Base-by-base conservation (phyloP, 2,329 filamentous ascomycete genomes). In the Xylaria sp. region DNA sequence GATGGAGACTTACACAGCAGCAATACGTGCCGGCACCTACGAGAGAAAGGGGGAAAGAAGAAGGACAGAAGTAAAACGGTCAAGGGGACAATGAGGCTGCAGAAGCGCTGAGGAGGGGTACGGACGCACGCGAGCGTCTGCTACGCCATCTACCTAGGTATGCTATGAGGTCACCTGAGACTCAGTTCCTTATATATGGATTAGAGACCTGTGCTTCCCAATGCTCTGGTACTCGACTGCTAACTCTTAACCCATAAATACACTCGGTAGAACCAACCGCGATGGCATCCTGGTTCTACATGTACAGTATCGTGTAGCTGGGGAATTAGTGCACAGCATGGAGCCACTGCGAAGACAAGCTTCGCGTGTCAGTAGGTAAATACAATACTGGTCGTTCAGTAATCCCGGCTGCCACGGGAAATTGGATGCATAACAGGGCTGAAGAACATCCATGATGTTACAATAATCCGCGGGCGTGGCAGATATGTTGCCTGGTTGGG, bases 31-130 rank as follows among this genome's bases (percentile, higher is more conserved):
- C 62, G 49, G 64, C 62, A 66, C 28, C 61, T 31, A 33, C 39
- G 46, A 20, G 33, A 48, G 51, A 18, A 23, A 25, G 52, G 33
- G 43, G 33, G 0, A 55, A 51, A 46, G 33, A 39, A 28, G 13
- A 61, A 68, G 31, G 31, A 61, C 54, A 52, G 64, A 66, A 70
- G 60, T 64, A 64, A 70, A 64, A 62, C 60, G 60, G 64, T 64
- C 51, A 62, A 58, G 56, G 46, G 52, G 48, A 69, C 33, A 62
- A 33, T 61, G 59, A 69, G 64, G 66, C 66, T 46, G 58, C 62
- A 41, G 58, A 62, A 62, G 66, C 62, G 62, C 62, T 5, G 28
- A 28, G 28, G 66, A 62, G 66, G 66, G 51, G 60, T n/a, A 43
- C 56, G 33, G 62, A 69, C 52, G 57, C 62, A 66, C 67, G 48